Percentiles rank a stretch among this genome's conserved stretches.
Evolutionary conservation across 345 rosid species (phyloP).

Genomic region (Erucastrum elatum): DNA sequence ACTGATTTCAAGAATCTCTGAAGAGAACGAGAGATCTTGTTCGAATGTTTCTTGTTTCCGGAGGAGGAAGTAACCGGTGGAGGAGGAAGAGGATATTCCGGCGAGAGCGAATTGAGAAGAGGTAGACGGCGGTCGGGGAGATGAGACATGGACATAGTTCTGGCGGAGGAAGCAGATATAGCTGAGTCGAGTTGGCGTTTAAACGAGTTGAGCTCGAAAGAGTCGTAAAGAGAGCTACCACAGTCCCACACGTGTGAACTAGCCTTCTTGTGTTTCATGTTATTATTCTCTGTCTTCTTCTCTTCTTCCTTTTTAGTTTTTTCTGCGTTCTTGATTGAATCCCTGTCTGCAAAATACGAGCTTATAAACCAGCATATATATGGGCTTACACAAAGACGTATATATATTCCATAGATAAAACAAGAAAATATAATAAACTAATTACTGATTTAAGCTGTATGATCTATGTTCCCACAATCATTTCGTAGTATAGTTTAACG

Average conservation of each 20-base stretch:
- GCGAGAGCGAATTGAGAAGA: slow-evolving; percentile 9
- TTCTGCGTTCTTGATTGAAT: not conserved
- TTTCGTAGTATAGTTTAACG: not conserved
- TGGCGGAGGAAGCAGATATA: slow-evolving; percentile 49
- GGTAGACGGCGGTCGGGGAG: slow-evolving; percentile 37
- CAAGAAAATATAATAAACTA: not conserved
- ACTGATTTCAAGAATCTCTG: slow-evolving; percentile 60
- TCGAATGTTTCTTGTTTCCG: slow-evolving; percentile 38
- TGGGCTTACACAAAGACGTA: not conserved
- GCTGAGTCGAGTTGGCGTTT: slow-evolving; percentile 77
- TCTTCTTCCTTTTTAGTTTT: slow-evolving; percentile 24
- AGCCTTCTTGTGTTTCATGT: slow-evolving; percentile 29
- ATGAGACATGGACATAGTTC: slow-evolving; percentile 71
- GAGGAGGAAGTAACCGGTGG: slow-evolving; percentile 29
- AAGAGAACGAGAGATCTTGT: slow-evolving; percentile 68
- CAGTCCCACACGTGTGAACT: slow-evolving; percentile 83
- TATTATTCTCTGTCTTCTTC: slow-evolving; percentile 4
- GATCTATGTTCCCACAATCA: not conserved
- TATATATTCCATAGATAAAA: not conserved
- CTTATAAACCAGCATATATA: not conserved
- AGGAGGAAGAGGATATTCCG: slow-evolving; percentile 25
- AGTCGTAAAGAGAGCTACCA: slow-evolving; percentile 78
- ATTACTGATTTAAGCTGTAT: not conserved
- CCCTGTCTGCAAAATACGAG: slow-evolving; percentile 14
- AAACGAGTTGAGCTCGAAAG: slow-evolving; percentile 81